Conservation (phyloP, 768 basidiomycete genomes). For the Russula griseocarnosa region DNA sequence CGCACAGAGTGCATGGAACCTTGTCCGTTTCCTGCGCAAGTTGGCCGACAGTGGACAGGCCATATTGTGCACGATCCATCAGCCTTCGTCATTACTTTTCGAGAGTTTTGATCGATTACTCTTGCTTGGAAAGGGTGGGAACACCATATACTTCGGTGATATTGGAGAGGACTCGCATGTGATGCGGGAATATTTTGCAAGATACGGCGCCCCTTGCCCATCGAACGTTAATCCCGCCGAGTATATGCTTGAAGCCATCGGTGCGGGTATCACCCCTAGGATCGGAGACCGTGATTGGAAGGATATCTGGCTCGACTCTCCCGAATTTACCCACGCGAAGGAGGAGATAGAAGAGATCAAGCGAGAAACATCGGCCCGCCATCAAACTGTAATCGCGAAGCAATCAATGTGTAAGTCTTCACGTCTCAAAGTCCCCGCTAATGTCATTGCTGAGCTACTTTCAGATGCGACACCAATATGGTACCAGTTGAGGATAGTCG, state of each 20-base stretch:
- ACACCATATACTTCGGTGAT: slow-evolving; percentile 90
- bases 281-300: slow-evolving; percentile 84
- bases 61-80: slow-evolving; percentile 88
- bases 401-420: slow-evolving; percentile 16
- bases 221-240: slow-evolving; percentile 71
- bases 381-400: neutral
- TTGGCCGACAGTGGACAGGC: slow-evolving; percentile 84
- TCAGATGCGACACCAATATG: slow-evolving; percentile 53
- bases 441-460: slow-evolving; percentile 37
- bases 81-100: slow-evolving; percentile 82
- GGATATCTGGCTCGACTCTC: slow-evolving; percentile 76
- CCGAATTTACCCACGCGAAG: slow-evolving; percentile 43
- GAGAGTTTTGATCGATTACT: slow-evolving; percentile 78
- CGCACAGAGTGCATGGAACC: slow-evolving; percentile 73
- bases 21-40: slow-evolving; percentile 79
- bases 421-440: too few species aligned
- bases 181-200: slow-evolving; percentile 73
- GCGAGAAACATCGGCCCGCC: slow-evolving; percentile 16
- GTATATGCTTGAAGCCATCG: slow-evolving; percentile 83
- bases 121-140: slow-evolving; percentile 74
- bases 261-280: slow-evolving; percentile 71
- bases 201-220: slow-evolving; percentile 71
- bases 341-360: slow-evolving; percentile 46
- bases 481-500: slow-evolving; percentile 70
- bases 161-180: slow-evolving; percentile 72